Base-by-base conservation (phyloP, 2,329 filamentous ascomycete genomes). In the Nothopassalora personata region DNA sequence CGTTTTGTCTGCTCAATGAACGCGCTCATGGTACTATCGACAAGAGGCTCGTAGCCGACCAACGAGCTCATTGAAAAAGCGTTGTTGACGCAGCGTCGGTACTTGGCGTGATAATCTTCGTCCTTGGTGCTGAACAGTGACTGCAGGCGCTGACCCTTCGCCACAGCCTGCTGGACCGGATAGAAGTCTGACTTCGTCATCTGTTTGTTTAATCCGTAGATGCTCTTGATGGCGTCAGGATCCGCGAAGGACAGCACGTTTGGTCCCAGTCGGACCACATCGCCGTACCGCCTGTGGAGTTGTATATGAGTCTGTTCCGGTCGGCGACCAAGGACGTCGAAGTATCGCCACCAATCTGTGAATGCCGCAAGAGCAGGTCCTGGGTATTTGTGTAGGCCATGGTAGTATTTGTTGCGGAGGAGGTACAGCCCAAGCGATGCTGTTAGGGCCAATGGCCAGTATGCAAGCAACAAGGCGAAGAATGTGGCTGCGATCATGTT, bases 171-270 rank as follows among this genome's bases (percentile, higher is more conserved):
- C 70, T 92, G 89, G 3, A 92, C 87, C 0, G 88, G 83, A 69
- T 93, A 93, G 71, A 93, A 93, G 63, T 89, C 86, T 31, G 88
- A 91, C 86, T 94, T 94, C 51, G 83, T 76, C 66, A 91, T 88
- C 0, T 89, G 88, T 73, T 92, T 92, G 71, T 92, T 93, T 47
- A 93, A 74, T 0, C 89, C 89, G 71, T 94, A 95, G 48, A 94
- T 92, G 10, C 79, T 77, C 74, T 89, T 89, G 65, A 93, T 78
- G 0, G 88, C 88, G 59, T 82, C 83, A 0, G 90, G 88, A 64
- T 90, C 83, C 2, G 87, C 82, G 68, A 94, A 91, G 0, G 87
- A 90, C 1, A 94, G 74, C 0, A 78, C 77, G 63, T 91, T 91
- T 1, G 90, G 90, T 0, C 89, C 90, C 3, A 91, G 74, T 1